Base-by-base conservation (phyloP, 2,329 filamentous ascomycete species). In the Endothia cerciana region DNA sequence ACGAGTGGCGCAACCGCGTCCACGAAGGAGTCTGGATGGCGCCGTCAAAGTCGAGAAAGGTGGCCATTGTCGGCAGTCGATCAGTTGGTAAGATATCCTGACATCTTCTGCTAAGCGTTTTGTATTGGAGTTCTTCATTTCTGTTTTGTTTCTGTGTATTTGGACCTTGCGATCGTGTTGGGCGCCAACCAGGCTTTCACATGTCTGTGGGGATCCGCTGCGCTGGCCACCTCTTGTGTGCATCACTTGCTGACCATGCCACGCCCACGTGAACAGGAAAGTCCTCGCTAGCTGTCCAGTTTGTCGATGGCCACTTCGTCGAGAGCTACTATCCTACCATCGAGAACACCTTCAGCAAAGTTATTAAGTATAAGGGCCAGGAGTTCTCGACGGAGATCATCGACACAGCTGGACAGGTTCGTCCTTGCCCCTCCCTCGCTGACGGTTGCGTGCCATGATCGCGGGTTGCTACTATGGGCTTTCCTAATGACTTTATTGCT, bases 271-370 rank as follows among this genome's bases (percentile, higher is more conserved):
- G 10, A 38, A 67, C 73, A 98, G 95, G 95, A 79, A 99, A 99
- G 85, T 97, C 93, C 28, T 98, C 94, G 63, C 88, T 99, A 71
- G 97, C 95, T 15, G 95, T 98, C 58, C 94, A 94, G 76, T 98
- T 95, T 76, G 94, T 97, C 75, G 95, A 99, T 77, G 93, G 93
- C 69, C 94, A 97, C 81, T 99, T 99, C 76, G 94, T 99, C 75
- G 95, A 99, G 79, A 96, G 92, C 79, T 99, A 99, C 81, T 99
- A 99, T 78, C 95, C 95, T 43, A 99, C 95, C 49, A 98, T 99
- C 74, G 95, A 99, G 79, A 99, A 98, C 79, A 98, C 94, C 2
- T 99, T 99, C 78, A 96, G 91, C 83, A 97, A 97, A 78, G 90
- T 93, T 72, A 97, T 99, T 77, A 91, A 92, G 73, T 91, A 91